phyloP scores from a whole-genome alignment of 768 basidiomycete species.

The Gloeophyllum trabeum region DNA sequence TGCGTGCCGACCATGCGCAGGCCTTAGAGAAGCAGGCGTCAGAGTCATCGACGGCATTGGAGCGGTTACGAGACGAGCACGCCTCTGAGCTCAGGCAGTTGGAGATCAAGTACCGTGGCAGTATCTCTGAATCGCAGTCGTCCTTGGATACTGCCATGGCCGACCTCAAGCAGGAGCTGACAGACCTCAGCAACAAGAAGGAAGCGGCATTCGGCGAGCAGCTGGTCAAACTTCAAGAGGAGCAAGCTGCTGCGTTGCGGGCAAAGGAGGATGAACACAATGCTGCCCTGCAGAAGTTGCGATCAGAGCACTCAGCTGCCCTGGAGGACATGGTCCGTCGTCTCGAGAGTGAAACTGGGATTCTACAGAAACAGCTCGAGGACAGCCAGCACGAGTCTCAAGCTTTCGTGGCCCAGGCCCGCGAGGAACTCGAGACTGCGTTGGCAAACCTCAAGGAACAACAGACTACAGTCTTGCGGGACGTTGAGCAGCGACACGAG shows the following conservation, averaged over 20 bases:
- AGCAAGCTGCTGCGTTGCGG: conserved; percentile 42
- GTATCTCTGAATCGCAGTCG: conserved; percentile 64
- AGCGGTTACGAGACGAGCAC: conserved; percentile 69
- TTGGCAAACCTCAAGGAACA: conserved; percentile 39
- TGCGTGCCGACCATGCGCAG: conserved; percentile 62
- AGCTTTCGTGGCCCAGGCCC: conserved; percentile 23
- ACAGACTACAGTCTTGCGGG: conserved; percentile 40
- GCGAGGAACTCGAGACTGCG: conserved; percentile 36
- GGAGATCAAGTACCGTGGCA: conserved; percentile 67
- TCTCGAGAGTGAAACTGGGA: conserved; percentile 37
- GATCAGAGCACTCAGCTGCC: conserved; percentile 44
- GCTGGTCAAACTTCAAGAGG: conserved; percentile 50
- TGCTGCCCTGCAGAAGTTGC: conserved; percentile 44
- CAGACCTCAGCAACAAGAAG: conserved; percentile 51
- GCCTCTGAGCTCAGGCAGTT: conserved; percentile 58
- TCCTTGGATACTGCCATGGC: conserved; percentile 49
- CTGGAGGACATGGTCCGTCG: conserved; percentile 44
- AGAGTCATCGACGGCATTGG: conserved; percentile 51
- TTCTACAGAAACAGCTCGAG: conserved; percentile 29
- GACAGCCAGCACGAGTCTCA: conserved; percentile 33
- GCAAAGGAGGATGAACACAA: conserved; percentile 53
- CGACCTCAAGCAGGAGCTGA: conserved; percentile 64
- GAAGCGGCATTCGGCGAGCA: conserved; percentile 57
- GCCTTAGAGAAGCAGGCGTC: conserved; percentile 48
- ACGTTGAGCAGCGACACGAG: conserved; percentile 44